Base-by-base conservation (phyloP, 306 rosid species). In the Inga laurina region DNA sequence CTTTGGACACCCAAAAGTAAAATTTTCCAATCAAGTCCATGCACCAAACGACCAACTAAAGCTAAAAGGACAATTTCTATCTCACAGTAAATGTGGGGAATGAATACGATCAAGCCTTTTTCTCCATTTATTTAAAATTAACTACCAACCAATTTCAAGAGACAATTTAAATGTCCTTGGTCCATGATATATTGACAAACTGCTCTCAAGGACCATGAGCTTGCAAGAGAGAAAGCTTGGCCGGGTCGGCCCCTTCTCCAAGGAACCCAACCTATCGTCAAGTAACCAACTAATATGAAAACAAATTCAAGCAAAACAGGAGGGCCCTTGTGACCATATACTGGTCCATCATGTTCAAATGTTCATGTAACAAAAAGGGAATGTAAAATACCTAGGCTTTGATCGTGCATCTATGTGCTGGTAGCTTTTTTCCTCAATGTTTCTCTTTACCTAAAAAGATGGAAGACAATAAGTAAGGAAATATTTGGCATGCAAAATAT, bases 301-400 rank as follows among this genome's bases (percentile, higher is more conserved):
- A 62, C 12, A 18, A 27, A 3, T 24, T 62, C 32, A 27, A 62
- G 13, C 18, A 62, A 62, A 62, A 12, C 37, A 62, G 68, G 37
- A 62, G 68, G 68, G 37, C 37, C 37, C 19, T 10, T 11, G 8
- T 62, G 19, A 62, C 68, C 37, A 62, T 4, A 27, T 62, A 62
- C 37, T 27, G 68, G 68, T 4, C 4, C 18, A 62, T 11, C 37
- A 12, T 11, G 37, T 35, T 35, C 5, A 35, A 35, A 35, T 0
- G 37, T 24, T 43, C 24, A 75, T 30, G 19, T 8, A 44, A 37
- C 56, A 18, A 14, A 27, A 27, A 62, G 37, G 18, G 37, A 78
- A 81, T n/a, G 57, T 57, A 75, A 56, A 82, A 24, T 89, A 96
- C 98, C 98, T 92, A 77, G 97, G 90, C 27, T 27, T 27, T 27